Conservation (phyloP, 2,329 filamentous ascomycete species). For the Colletotrichum sp. region DNA sequence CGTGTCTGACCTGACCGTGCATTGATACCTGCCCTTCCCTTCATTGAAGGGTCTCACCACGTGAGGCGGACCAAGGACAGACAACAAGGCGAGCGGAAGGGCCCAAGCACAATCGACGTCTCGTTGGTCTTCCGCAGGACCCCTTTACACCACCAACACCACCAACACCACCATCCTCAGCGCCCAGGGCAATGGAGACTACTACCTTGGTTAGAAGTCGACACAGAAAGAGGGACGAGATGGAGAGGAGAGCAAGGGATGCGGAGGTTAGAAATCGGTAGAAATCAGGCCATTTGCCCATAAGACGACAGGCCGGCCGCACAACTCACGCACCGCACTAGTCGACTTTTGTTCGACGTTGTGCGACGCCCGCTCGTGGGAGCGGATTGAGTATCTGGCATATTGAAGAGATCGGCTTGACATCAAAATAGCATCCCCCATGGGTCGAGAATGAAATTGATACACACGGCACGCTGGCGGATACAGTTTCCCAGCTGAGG, state of each 20-base stretch:
- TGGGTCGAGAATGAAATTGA: background rate
- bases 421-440: background rate
- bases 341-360: background rate
- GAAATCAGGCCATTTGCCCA: slow-evolving; percentile 2
- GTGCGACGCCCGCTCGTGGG: background rate
- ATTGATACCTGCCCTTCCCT: background rate
- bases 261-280: background rate
- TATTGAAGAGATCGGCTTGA: background rate
- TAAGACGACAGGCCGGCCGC: background rate
- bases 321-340: background rate
- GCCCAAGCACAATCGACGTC: no score
- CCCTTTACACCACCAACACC: background rate
- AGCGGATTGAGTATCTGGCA: background rate
- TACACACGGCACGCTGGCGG: background rate
- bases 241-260: background rate
- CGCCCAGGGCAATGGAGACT: no score
- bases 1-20: background rate
- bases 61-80: slow-evolving; percentile 5
- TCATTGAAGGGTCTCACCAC: slow-evolving; percentile 1
- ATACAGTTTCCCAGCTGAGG: background rate
- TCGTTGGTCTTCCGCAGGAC: background rate
- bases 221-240: background rate
- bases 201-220: no score
- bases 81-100: background rate
- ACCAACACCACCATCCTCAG: background rate